phyloP scores from a whole-genome alignment of 1,139 yeast genomes.

The Kurtzmaniella natalensis region DNA sequence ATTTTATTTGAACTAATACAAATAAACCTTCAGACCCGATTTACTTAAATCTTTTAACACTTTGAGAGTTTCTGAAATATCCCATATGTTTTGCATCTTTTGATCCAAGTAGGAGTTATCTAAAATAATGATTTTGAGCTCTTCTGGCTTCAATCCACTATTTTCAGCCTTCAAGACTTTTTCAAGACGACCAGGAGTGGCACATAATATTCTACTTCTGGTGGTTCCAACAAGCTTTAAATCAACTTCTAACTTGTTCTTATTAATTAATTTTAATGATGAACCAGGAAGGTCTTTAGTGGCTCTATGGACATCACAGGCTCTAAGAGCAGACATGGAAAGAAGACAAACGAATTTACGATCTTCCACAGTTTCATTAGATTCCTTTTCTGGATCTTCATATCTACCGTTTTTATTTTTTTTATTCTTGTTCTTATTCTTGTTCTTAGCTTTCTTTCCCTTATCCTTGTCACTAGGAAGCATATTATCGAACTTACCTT shows the following conservation, averaged over 20 bases:
- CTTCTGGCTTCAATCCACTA: constrained; percentile 37
- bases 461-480: constrained; percentile 25
- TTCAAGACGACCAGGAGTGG: constrained; percentile 61
- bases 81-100: constrained; percentile 64
- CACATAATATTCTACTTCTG: constrained; percentile 50
- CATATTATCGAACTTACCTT: constrained; percentile 39
- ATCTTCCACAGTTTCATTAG: constrained; percentile 16
- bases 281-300: constrained; percentile 52
- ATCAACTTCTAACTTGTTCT: constrained; percentile 61
- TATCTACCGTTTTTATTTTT: constrained; percentile 9
- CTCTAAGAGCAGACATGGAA: constrained; percentile 67
- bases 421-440: constrained; percentile 17
- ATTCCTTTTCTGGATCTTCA: constrained; percentile 7
- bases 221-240: constrained; percentile 47
- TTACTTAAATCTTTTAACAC: constrained; percentile 38
- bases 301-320: constrained; percentile 67
- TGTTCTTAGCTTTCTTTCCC: constrained; percentile 21
- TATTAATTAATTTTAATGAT: constrained; percentile 61
- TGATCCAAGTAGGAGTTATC: constrained; percentile 63
- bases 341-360: constrained; percentile 52
- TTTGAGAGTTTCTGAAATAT: constrained; percentile 43
- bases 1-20: constrained; percentile 23
- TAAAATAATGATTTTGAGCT: constrained; percentile 53
- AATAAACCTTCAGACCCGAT: constrained; percentile 44
- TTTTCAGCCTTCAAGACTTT: constrained; percentile 40